Conservation (phyloP, 352 stramenopile species). For the Globisporangium cylindrosporum region DNA sequence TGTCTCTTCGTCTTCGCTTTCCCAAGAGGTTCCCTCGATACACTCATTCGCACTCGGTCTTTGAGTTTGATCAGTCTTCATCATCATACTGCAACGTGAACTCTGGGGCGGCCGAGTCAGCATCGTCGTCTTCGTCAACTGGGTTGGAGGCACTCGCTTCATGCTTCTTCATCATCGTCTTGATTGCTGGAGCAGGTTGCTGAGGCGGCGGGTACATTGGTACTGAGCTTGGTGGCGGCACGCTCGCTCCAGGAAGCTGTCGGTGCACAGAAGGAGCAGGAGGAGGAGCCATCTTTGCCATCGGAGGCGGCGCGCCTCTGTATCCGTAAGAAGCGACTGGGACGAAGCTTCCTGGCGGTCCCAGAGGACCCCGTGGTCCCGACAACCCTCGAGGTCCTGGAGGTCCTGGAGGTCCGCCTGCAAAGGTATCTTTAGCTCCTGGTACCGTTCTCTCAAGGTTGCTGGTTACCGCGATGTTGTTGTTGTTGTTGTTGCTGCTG, state of each 20-base stretch:
- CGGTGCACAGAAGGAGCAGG: background rate
- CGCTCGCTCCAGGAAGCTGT: background rate
- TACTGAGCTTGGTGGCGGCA: background rate
- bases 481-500: background rate
- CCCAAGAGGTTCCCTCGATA: background rate
- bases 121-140: conserved; percentile 60
- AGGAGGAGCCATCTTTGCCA: conserved; percentile 8
- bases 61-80: conserved; percentile 39
- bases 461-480: background rate
- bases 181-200: background rate
- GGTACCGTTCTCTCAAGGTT: background rate
- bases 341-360: conserved; percentile 10
- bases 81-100: conserved; percentile 82
- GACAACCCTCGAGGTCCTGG: background rate
- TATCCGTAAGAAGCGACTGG: conserved; percentile 7
- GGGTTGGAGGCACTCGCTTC: conserved; percentile 1
- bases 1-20: background rate
- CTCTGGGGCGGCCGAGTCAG: conserved; percentile 46
- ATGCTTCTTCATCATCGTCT: background rate
- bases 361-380: background rate
- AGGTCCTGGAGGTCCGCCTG: conserved; percentile 1
- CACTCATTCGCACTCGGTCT: background rate
- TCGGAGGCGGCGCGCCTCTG: background rate
- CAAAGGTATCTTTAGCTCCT: conserved; percentile 16
- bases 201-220: background rate